A percentile compares a stretch with the other conserved stretches of the same genome.
Evolutionary conservation across 2,329 filamentous ascomycete species (phyloP).

Genomic region (Pseudocercospora eumusae): DNA sequence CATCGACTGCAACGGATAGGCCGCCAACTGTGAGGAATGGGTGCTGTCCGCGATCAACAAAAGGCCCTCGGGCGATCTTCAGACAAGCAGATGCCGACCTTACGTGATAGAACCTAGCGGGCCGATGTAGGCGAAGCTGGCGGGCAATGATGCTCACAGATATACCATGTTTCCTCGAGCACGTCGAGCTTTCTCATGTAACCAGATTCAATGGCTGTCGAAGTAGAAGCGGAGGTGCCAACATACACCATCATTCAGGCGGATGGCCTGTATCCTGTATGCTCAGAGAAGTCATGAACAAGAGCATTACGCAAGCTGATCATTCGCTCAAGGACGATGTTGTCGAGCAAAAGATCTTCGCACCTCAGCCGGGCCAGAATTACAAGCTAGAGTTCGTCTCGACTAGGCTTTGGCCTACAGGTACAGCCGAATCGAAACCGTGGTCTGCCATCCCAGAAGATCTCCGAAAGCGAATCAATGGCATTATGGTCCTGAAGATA

Average conservation of each 20-base stretch:
- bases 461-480: conserved; percentile 32
- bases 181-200: not conserved
- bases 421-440: conserved; percentile 29
- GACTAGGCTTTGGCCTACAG: conserved; percentile 30
- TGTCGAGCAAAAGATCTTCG: conserved; percentile 36
- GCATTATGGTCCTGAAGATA: conserved; percentile 38
- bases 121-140: conserved; percentile 8
- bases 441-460: conserved; percentile 37
- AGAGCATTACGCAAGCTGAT: conserved; percentile 2
- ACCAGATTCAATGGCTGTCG: conserved; percentile 4
- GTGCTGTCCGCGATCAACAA: not conserved
- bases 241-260: conserved; percentile 38
- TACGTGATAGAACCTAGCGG: conserved; percentile 3
- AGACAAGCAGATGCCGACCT: conserved; percentile 1
- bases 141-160: not conserved
- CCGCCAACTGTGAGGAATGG: not conserved
- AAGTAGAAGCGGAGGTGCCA: conserved; percentile 20
- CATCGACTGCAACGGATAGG: not conserved
- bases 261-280: conserved; percentile 35
- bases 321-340: conserved; percentile 26
- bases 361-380: conserved; percentile 27
- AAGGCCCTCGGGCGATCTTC: not conserved
- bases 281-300: not conserved
- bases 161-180: not conserved
- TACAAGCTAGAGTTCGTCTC: conserved; percentile 35